Percentiles rank a stretch among this genome's conserved stretches.
These are phyloP conservation scores for Fusarium tuaranense DNA, from an alignment of 2,329 filamentous ascomycete genomes.

Conservation along the genomic window DNA sequence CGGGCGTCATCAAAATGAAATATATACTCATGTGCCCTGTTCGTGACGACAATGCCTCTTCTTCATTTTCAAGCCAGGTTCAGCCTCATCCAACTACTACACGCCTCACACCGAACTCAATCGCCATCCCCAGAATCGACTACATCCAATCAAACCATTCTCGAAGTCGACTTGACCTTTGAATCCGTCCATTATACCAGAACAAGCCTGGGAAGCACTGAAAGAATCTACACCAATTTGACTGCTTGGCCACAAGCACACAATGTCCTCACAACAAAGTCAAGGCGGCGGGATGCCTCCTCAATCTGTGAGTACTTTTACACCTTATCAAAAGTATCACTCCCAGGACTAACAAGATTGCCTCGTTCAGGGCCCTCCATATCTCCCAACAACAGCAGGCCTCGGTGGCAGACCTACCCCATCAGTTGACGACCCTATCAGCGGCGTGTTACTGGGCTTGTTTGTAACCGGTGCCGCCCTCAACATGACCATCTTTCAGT, in stretches of 20 bases:
- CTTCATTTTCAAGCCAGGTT: constrained; percentile 3
- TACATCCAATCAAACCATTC: neutral
- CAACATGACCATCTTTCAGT: constrained; percentile 70
- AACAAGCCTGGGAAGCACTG: neutral
- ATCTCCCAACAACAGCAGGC: constrained; percentile 56
- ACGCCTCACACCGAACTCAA: neutral
- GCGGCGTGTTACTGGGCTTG: constrained; percentile 69
- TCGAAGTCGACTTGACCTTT: neutral
- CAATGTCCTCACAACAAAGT: constrained; percentile 31
- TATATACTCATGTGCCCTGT: neutral
- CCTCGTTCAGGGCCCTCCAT: constrained; percentile 51
- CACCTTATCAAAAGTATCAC: neutral
- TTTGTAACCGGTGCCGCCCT: constrained; percentile 64
- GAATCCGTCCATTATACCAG: neutral
- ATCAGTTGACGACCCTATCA: constrained; percentile 73
- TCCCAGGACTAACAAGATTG: constrained; percentile 3
- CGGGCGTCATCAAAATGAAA: neutral
- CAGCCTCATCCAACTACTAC: neutral
- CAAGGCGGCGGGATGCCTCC: constrained; percentile 17
- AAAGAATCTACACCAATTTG: neutral
- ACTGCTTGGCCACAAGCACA: neutral
- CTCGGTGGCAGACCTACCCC: constrained; percentile 70
- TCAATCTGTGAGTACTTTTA: constrained; percentile 24
- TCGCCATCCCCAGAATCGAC: neutral
- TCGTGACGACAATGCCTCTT: neutral